Base-by-base conservation (phyloP, 2,329 filamentous ascomycete genomes). In the Lecanicillium sp. region DNA sequence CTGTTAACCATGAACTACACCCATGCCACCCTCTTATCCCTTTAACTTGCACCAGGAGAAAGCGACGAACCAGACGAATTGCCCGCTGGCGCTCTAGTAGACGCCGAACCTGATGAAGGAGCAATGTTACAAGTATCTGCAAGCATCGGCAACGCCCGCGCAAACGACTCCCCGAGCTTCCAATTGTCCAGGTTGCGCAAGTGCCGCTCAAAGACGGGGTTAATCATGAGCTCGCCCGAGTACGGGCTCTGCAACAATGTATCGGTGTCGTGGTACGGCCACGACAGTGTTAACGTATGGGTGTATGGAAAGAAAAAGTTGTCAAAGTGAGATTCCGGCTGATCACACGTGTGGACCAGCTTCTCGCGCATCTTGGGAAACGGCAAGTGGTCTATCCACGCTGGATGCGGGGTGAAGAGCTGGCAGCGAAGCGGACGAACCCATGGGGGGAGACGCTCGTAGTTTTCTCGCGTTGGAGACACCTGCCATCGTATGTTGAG, bases 301-400 rank as follows among this genome's bases (percentile, higher is more conserved):
- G 85, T 92, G 57, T 80, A 94, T 0, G 85, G 83, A 14, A 90
- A 75, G 56, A 90, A 92, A 66, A 89, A 94, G 48, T 83, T 75
- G 41, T 89, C 82, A 51, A 94, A 90, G 0, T 75, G 67, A 40
- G 80, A 80, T 30, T 71, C 64, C 4, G 52, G 45, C 0, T 63
- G 56, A 16, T 62, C 58, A 37, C 75, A 72, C 1, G 67, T 58
- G 17, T 64, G 58, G 17, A 80, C 67, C 29, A 88, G 63, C 16
- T 66, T 67, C 43, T 88, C 82, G 19, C 87, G 80, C 73, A 92
- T 83, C 16, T 63, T 65, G 0, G 86, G 85, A 67, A 85, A 95
- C 1, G 85, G 84, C 4, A 94, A 47, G 53, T 90, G 77, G 54
- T 94, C 87, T 22, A 88, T 71, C 88, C 88, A 95, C 1, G 76